Evolutionary conservation across 2,329 filamentous ascomycete genomes (phyloP), one percentile per base, ranked within the genome.

Genomic region (Camillea tinctor): DNA sequence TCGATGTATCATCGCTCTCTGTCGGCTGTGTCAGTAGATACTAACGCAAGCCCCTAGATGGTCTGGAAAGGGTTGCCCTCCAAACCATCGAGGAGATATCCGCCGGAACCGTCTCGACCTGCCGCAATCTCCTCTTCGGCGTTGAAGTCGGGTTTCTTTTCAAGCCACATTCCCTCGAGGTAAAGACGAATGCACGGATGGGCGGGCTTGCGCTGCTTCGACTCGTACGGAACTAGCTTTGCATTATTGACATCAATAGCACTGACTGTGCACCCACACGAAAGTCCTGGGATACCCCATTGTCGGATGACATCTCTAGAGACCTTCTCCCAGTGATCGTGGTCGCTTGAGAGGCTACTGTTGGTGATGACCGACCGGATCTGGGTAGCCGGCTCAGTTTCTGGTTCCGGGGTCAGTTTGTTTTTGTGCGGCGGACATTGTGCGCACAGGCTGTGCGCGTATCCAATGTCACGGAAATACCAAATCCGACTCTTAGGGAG

Each of bases 401-500:
- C 61, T 15, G 60, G 54, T 54, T 61, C 64, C n/a, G 61, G 50
- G 9, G 55, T 52, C 19, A 67, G 58, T 52, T 66, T 62, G 36
- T 60, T 54, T 20, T 68, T 63, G 50, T 72, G 70, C 4, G 71
- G 66, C 36, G 72, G 73, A 64, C 72, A 75, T 60, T 77, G 75
- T 59, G 75, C 69, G 57, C 80, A 80, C 48, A 80, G 76, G 59
- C 78, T 76, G 66, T 79, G 77, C 52, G 78, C 72, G 61, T 79
- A 79, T 8, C 77, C 76, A 52, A 80, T 76, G 62, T 79, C 79
- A 58, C 78, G 72, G 64, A 84, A 81, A 66, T 76, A 84, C 77
- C 81, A 81, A 48, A 84, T 75, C 60, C 78, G 78, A 58, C 76
- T 76, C 60, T 79, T 80, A 3, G 81, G 79, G 4, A 83, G 69